Conservation (phyloP, 2,329 filamentous ascomycete species). For the Fusarium sororula region DNA sequence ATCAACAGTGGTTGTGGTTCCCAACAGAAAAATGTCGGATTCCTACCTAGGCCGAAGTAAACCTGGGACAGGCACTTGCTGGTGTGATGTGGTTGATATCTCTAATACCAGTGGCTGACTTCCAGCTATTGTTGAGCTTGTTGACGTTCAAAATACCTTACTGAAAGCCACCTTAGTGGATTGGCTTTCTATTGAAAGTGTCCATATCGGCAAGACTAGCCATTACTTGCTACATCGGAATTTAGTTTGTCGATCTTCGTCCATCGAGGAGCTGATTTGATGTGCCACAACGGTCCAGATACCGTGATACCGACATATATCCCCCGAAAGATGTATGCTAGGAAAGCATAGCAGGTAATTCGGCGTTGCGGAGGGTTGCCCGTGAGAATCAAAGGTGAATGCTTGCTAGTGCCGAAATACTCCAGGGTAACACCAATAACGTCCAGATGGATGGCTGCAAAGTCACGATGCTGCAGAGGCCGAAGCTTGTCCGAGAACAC, state of each 20-base stretch:
- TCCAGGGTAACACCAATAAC: conserved; percentile 23
- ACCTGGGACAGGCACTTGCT: background rate
- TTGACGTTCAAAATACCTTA: background rate
- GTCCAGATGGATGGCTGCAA: background rate
- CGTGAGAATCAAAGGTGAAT: conserved; percentile 6
- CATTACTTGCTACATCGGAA: background rate
- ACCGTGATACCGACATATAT: conserved; percentile 20
- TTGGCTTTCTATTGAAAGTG: background rate
- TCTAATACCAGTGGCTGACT: background rate
- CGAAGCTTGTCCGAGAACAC: conserved; percentile 27
- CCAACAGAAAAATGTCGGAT: conserved; percentile 16
- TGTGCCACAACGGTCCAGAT: conserved; percentile 12
- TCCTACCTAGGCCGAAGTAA: conserved; percentile 8
- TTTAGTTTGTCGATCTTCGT: background rate
- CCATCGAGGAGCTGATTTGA: background rate
- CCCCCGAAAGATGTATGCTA: background rate
- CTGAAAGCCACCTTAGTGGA: background rate
- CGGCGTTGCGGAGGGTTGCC: conserved; percentile 29
- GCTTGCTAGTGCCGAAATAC: background rate
- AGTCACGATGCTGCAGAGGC: background rate
- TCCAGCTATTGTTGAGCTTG: background rate
- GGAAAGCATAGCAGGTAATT: background rate
- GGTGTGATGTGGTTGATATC: conserved; percentile 10
- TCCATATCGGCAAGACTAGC: background rate
- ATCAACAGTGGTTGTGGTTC: background rate